phyloP scores from a whole-genome alignment of 805 yeast species.

The Danielia oregonensis region DNA sequence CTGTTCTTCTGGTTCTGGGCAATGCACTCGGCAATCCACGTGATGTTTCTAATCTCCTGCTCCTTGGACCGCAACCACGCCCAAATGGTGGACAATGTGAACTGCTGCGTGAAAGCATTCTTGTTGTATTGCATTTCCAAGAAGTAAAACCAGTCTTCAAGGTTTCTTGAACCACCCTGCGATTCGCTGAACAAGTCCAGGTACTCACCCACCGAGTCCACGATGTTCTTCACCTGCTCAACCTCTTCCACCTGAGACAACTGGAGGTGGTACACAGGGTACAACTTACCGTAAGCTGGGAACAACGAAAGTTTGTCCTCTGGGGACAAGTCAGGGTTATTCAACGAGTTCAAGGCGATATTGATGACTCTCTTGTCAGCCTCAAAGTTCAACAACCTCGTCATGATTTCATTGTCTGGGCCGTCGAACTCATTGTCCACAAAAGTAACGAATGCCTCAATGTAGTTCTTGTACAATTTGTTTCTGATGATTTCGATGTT shows the following conservation, averaged over 20 bases:
- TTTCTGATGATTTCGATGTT: conserved; percentile 94
- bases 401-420: conserved; percentile 84
- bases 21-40: conserved; percentile 99
- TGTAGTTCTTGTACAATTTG: conserved; percentile 85
- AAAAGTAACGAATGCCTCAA: conserved; percentile 80
- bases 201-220: conserved; percentile 64
- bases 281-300: conserved; percentile 80
- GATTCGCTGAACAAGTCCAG: conserved; percentile 48
- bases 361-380: conserved; percentile 94
- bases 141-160: conserved; percentile 93
- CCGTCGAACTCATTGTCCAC: conserved; percentile 54
- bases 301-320: conserved; percentile 69
- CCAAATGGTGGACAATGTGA: conserved; percentile 86
- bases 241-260: conserved; percentile 78
- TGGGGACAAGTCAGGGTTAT: conserved; percentile 65
- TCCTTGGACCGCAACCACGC: conserved; percentile 96
- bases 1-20: conserved; percentile 97
- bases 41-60: conserved; percentile 93
- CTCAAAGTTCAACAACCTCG: conserved; percentile 74
- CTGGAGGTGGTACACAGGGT: conserved; percentile 62
- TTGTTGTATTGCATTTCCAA: conserved; percentile 90
- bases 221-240: conserved; percentile 70
- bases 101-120: conserved; percentile 94
- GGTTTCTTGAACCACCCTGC: conserved; percentile 46
- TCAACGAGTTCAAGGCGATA: conserved; percentile 85